Evolutionary conservation across 345 rosid species (phyloP).

Genomic region (Gossypium australe): DNA sequence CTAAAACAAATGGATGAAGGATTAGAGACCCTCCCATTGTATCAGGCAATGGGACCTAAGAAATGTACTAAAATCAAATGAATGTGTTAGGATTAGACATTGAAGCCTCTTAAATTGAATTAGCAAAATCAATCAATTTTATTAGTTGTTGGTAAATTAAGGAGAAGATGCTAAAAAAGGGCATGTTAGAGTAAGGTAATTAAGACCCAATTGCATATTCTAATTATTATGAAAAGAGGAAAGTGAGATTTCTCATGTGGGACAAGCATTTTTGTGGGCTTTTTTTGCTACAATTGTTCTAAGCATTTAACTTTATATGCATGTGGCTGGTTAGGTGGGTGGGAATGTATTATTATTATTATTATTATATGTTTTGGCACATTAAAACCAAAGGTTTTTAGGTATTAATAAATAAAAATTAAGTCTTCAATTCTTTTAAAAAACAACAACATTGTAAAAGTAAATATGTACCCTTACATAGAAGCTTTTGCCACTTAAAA

Average conservation of each 20-base stretch:
- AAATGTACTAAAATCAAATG: neutral
- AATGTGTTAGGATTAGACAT: slow-evolving; percentile 8
- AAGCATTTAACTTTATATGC: neutral
- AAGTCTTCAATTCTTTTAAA: too few relatives aligned
- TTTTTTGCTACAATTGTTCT: neutral
- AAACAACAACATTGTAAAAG: too few relatives aligned
- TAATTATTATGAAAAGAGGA: too few relatives aligned
- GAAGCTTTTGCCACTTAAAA: too few relatives aligned
- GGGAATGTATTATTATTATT: neutral
- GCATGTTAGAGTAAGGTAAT: neutral
- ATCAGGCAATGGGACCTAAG: neutral
- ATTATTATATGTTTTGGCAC: too few relatives aligned
- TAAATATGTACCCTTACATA: too few relatives aligned
- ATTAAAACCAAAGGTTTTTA: too few relatives aligned
- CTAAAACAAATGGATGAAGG: neutral
- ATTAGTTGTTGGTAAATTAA: neutral
- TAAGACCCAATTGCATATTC: neutral
- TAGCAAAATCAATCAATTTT: neutral
- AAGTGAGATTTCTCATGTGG: neutral
- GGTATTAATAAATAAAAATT: too few relatives aligned
- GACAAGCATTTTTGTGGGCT: neutral
- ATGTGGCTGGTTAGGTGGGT: neutral
- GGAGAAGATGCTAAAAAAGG: neutral
- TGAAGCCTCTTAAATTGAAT: neutral
- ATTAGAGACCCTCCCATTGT: neutral